Evolutionary conservation across 306 rosid genomes (phyloP).

Genomic region (Fragaria ananassa): DNA sequence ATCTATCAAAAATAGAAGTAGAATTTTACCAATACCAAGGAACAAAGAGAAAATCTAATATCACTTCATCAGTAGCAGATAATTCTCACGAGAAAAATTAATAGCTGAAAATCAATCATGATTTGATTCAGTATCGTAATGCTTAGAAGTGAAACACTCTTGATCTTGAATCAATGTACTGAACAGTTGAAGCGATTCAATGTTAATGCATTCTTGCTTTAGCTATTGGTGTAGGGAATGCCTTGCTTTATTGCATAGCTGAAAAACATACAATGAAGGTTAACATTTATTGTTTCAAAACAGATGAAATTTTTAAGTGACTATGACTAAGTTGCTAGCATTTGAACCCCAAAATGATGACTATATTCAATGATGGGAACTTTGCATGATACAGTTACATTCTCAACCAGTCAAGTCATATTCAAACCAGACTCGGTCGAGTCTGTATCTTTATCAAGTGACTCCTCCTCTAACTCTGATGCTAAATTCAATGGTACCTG

Average conservation of each 20-base stretch:
- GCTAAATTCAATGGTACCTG: conserved; percentile 15
- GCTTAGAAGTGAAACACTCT: neutral
- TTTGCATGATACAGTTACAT: neutral
- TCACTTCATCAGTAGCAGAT: neutral
- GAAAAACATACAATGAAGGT: neutral
- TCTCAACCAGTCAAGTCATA: neutral
- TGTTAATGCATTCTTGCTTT: neutral
- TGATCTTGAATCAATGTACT: neutral
- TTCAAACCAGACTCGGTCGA: neutral
- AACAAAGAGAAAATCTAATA: no score
- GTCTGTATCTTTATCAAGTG: conserved; percentile 15
- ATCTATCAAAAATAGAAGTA: neutral
- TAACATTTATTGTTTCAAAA: neutral
- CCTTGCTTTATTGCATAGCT: neutral
- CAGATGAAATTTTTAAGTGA: neutral
- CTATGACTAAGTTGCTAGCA: neutral
- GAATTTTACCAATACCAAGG: no score
- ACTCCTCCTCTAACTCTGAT: conserved; percentile 17
- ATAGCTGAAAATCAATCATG: no score
- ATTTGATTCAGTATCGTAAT: neutral
- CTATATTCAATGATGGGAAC: neutral
- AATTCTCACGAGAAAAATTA: no score
- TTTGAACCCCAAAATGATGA: neutral
- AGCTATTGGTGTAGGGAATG: neutral
- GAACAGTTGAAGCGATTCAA: neutral